Evolutionary conservation across 2,329 filamentous ascomycete species (phyloP), one percentile per base, ranked within the genome.

Genomic region (Bipolaris zeicola): DNA sequence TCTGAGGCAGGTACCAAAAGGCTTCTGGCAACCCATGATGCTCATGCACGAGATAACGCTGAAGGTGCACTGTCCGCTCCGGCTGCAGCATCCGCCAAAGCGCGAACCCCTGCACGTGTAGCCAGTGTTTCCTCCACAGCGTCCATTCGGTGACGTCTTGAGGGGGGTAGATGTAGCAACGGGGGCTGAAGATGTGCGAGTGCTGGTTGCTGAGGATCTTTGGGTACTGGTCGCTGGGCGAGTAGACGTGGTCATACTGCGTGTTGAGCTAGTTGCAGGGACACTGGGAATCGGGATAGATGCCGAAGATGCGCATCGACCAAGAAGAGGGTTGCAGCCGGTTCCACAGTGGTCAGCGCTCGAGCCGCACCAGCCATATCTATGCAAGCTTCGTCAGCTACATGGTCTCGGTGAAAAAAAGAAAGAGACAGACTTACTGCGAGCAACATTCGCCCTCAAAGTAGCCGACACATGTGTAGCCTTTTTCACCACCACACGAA

Each of bases 391-490:
- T 31, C 1, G 28, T 46, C 18, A 46, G 28, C 16, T 34, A 13
- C 14, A 33, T 46, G 28, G 3, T 11, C 20, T 26, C n/a, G 20
- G 13, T 22, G n/a, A 34, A 6, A 24, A n/a, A 22, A 10, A 14
- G 5, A n/a, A 46, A 18, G 18, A 22, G 43, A 18, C n/a, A 14
- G 6, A 46, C 43, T 34, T 62, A 64, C 46, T 55, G 46, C 2
- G 59, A 64, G 55, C 65, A 68, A 51, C 65, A 68, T n/a, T 62
- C 58, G 39, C 65, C 64, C 5, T 57, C 26, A 4, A 45, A 39
- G 22, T 57, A 64, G 4, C 64, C 65, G 18, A 43, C 16, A 31
- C 65, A 68, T 0, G 58, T 52, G 24, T 60, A 64, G 3, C 58
- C 62, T 6, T 58, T 58, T 3, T 38, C 47, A 1, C 55, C 58